Base-by-base conservation (phyloP, 2,329 filamentous ascomycete genomes). In the Claviceps sp. region DNA sequence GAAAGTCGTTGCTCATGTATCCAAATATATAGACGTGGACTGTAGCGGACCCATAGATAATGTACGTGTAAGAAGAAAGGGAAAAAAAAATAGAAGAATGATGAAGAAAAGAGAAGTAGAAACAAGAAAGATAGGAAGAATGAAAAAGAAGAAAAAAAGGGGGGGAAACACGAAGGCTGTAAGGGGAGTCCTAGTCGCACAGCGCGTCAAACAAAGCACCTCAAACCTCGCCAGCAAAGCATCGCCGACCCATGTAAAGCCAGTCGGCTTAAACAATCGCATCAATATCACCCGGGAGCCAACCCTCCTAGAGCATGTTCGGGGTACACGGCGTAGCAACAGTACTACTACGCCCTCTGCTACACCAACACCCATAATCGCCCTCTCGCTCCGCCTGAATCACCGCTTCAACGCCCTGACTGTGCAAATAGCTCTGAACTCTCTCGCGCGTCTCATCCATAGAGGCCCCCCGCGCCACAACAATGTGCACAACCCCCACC, bases 331-430 rank as follows among this genome's bases (percentile, higher is more conserved):
- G 62, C 51, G 63, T 59, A 42, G 61, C 56, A 45, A 60, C 53
- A 22, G 60, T 52, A 16, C 60, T 57, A 45, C 39, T 7, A 11
- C 66, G 62, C 47, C 61, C 62, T 38, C 66, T 60, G 16, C 56
- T 59, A 57, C 80, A 83, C 80, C 80, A 83, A 58, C 80, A 83
- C 20, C 69, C 72, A 42, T 65, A 62, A 52, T 95, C 88, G 0
- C 86, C 87, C 61, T 95, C 88, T 46, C 84, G 74, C 67, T 96
- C 91, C 1, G 95, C 86, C 67, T 96, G 91, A 5, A 96, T 78
- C 26, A 94, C 82, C 13, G 89, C 80, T 60, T 95, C 83, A 68
- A 96, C 85, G 43, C 82, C 79, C 57, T 85, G 78, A 49, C 79
- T 78, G 7, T 75, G 69, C 22, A 95, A 72, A 58, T 89, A 93